phyloP scores from a whole-genome alignment of 2,329 filamentous ascomycete species.

The Colletotrichum sp. region DNA sequence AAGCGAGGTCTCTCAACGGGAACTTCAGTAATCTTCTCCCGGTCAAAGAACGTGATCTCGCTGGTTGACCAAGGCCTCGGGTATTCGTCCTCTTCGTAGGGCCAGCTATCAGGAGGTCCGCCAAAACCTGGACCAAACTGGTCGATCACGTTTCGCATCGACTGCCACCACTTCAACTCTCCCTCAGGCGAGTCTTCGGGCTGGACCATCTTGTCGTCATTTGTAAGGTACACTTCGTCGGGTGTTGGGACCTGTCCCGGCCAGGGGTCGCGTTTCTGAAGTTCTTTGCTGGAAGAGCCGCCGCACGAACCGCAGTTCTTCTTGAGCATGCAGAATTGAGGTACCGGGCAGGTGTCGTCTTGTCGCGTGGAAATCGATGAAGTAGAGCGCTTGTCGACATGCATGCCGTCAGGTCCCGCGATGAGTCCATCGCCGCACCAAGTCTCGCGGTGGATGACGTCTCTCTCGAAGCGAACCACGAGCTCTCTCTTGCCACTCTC shows the following conservation, averaged over 20 bases:
- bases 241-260: neutral
- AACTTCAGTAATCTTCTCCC: neutral
- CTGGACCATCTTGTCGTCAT: neutral
- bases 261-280: neutral
- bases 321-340: neutral
- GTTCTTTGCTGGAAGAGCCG: neutral
- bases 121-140: neutral
- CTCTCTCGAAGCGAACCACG: conserved; percentile 13
- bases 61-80: neutral
- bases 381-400: neutral
- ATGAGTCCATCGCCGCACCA: conserved; percentile 17
- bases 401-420: neutral
- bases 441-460: conserved; percentile 30
- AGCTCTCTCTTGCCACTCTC: neutral
- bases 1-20: neutral
- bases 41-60: neutral
- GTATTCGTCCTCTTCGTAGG: neutral
- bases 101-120: neutral
- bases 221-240: neutral
- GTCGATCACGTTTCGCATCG: neutral
- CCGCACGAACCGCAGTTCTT: neutral
- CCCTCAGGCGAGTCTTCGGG: neutral
- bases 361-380: neutral
- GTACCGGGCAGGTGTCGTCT: neutral
- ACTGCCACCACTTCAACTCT: neutral